Evolutionary conservation across 768 basidiomycete genomes (phyloP).

Genomic region (Boletus tylopilopsis): DNA sequence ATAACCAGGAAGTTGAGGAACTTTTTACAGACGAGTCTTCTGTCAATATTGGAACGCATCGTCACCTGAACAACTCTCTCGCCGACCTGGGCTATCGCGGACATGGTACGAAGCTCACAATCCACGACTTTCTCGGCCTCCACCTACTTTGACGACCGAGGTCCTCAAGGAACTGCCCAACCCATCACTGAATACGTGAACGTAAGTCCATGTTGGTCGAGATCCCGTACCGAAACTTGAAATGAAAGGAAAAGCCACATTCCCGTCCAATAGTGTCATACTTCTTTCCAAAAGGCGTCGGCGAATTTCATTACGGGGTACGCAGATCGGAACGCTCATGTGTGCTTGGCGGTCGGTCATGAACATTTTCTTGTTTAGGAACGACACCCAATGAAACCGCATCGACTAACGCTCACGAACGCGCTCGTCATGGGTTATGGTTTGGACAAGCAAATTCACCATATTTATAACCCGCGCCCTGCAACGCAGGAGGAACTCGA

Average conservation of each 20-base stretch:
- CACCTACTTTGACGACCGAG: slow-evolving; percentile 75
- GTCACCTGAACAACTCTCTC: no score
- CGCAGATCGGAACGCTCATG: slow-evolving; percentile 17
- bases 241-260: slow-evolving; percentile 24
- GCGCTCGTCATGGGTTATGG: slow-evolving; percentile 95
- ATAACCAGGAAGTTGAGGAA: no score
- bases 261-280: slow-evolving; percentile 86
- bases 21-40: no score
- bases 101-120: slow-evolving; percentile 37
- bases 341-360: neutral
- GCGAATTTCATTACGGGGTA: slow-evolving; percentile 96
- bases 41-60: neutral
- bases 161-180: slow-evolving; percentile 63
- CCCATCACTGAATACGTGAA: slow-evolving; percentile 79
- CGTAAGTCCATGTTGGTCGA: slow-evolving; percentile 40
- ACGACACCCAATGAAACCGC: slow-evolving; percentile 98
- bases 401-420: slow-evolving; percentile 93
- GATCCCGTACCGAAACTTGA: slow-evolving; percentile 10
- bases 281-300: slow-evolving; percentile 92
- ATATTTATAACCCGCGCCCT: slow-evolving; percentile 83
- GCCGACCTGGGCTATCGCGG: no score
- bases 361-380: slow-evolving; percentile 52
- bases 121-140: slow-evolving; percentile 65
- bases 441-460: slow-evolving; percentile 90
- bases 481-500: slow-evolving; percentile 90